Evolutionary conservation across 306 rosid species (phyloP).

Genomic region (Pterocarpus santalinus): DNA sequence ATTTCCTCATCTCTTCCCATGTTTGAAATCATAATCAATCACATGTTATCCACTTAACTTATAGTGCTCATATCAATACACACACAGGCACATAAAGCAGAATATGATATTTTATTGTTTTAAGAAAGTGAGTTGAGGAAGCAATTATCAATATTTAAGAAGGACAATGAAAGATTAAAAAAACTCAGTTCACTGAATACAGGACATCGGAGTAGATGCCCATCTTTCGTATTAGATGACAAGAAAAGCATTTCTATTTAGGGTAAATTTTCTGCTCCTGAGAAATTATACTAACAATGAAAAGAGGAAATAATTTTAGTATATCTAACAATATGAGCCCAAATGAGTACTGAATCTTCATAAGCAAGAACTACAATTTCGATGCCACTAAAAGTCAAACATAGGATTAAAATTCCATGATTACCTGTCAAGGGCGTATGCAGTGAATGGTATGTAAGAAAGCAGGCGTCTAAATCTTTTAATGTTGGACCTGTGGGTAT

Average conservation of each 20-base stretch:
- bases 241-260: neutral
- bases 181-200: neutral
- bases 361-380: constrained; percentile 31
- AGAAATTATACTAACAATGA: neutral
- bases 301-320: constrained; percentile 3
- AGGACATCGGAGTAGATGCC: neutral
- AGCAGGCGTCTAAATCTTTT: constrained; percentile 91
- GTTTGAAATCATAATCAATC: neutral
- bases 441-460: constrained; percentile 87
- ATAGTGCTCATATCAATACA: no score
- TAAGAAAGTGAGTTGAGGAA: constrained; percentile 5
- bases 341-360: constrained; percentile 12
- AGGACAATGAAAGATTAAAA: neutral
- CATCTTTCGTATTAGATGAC: neutral
- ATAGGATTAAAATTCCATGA: constrained; percentile 31
- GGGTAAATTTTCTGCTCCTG: neutral
- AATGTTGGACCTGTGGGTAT: constrained; percentile 91
- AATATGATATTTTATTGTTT: neutral
- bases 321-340: constrained; percentile 5
- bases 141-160: neutral
- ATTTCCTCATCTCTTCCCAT: neutral
- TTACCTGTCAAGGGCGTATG: constrained; percentile 81
- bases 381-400: constrained; percentile 32
- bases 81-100: neutral
- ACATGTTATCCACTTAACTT: neutral